Base-by-base conservation (phyloP, 31 red algal species). In the Endocladia muricata region DNA sequence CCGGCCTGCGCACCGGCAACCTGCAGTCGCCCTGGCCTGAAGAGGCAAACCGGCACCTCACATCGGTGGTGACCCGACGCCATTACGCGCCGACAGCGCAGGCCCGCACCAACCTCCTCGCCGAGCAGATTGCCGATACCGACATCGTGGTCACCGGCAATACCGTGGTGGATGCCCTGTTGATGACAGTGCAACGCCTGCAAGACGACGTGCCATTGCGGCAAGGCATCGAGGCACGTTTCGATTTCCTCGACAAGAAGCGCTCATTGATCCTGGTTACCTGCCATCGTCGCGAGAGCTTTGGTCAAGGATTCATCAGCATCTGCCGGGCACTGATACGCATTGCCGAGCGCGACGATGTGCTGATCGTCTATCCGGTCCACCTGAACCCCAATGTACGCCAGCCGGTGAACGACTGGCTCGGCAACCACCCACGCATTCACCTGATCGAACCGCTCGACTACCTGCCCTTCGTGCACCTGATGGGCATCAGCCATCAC, bases 331-430 rank as follows among this genome's bases (percentile, higher is more conserved):
- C 60, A 25, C 60, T 64, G 13, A 11, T 11, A 25, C 11, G 11
- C 26, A 11, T 64, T 17, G 60, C 60, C 25, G 60, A 64, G 26
- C 60, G 26, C 13, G n/a, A 30, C 25, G 60, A 64, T 23, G 60
- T 64, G 25, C 60, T 21, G 26, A 30, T 64, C 11, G 60, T 64
- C n/a, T 64, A 64, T 28, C 60, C 60, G 13, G 60, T 64, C n/a
- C 60, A 64, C 26, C 25, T 30, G n/a, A 64, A 64, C 26, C 60
- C 60, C 13, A 64, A 17, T 23, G 60, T 64, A 21, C 15, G 25
- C 17, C 11, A 64, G 26, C 15, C 60, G n/a, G 60, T 30, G 60
- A 30, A 64, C 15, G n/a, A 30, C 11, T 25, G 13, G 11, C 26
- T 64, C 15, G 60, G 60, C 15, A 64, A 30, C 60, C 11, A 30